phyloP scores from a whole-genome alignment of 208 protist species.

The Leishmania aethiopica region DNA sequence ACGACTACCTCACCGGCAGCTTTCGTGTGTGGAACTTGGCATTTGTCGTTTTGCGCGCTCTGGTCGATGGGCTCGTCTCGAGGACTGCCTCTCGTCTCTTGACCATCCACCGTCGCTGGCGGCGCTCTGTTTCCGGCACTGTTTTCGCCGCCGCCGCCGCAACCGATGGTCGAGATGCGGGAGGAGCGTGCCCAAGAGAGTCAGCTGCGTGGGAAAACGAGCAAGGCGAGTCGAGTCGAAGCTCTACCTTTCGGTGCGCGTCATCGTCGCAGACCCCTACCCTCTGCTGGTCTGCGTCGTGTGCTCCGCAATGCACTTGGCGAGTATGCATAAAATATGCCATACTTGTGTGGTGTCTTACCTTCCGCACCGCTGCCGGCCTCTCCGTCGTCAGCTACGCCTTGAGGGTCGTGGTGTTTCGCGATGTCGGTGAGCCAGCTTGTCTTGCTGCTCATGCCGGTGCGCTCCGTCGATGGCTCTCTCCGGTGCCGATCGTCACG shows the following conservation, averaged over 20 bases:
- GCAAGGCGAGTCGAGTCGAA: slow-evolving; percentile 2
- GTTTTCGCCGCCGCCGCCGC: slow-evolving; percentile 5
- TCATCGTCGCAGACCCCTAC: slow-evolving; percentile 14
- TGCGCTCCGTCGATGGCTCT: slow-evolving; percentile 30
- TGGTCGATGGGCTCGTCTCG: slow-evolving; percentile 30
- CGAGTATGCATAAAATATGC: slow-evolving; percentile 46
- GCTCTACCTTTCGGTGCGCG: slow-evolving; percentile 10
- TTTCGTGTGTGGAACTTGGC: slow-evolving; percentile 37
- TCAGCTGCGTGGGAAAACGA: slow-evolving; percentile 4
- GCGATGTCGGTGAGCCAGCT: slow-evolving; percentile 37
- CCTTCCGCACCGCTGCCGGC: slow-evolving; percentile 37
- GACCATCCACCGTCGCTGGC: slow-evolving; percentile 20
- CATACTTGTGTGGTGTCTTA: slow-evolving; percentile 54
- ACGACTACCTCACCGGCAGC: slow-evolving; percentile 39
- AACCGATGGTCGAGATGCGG: slow-evolving; percentile 5
- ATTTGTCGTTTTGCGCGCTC: slow-evolving; percentile 36
- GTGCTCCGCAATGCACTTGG: slow-evolving; percentile 35
- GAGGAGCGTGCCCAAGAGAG: background rate
- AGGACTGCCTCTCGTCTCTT: slow-evolving; percentile 30
- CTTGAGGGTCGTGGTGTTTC: slow-evolving; percentile 27
- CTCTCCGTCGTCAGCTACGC: slow-evolving; percentile 40
- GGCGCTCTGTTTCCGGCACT: slow-evolving; percentile 7
- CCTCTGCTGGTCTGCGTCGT: slow-evolving; percentile 16
- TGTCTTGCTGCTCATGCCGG: slow-evolving; percentile 30
- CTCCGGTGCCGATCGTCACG: slow-evolving; percentile 24